Evolutionary conservation across 495 filamentous ascomycete species (phyloP).

Genomic region (Neurospora sp.): DNA sequence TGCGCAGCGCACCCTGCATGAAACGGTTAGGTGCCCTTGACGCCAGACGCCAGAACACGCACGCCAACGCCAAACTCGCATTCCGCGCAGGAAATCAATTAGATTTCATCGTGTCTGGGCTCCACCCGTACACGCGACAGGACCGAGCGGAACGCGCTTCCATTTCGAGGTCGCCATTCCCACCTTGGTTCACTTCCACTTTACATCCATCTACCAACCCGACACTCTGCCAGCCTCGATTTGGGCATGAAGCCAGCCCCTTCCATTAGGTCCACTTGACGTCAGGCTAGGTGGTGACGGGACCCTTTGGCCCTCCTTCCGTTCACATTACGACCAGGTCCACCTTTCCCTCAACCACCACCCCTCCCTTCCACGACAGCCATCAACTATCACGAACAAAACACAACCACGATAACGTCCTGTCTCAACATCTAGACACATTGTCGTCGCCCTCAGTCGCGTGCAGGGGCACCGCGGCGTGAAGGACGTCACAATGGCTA

Average conservation of each 20-base stretch:
- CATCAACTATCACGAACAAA: neutral
- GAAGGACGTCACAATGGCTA: slow-evolving; percentile 14
- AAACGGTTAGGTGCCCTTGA: neutral
- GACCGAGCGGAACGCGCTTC: neutral
- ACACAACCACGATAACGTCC: neutral
- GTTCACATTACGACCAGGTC: neutral
- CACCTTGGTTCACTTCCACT: neutral
- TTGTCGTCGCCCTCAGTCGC: slow-evolving; percentile 7
- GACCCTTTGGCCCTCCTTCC: slow-evolving; percentile 1
- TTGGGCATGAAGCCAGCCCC: slow-evolving; percentile 23
- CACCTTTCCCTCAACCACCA: slow-evolving; percentile 1
- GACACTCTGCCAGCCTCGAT: slow-evolving; percentile 13
- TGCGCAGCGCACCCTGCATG: neutral
- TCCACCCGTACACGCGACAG: neutral
- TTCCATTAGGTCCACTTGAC: slow-evolving; percentile 15
- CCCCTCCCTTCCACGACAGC: neutral
- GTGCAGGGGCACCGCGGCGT: slow-evolving; percentile 4
- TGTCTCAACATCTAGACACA: neutral
- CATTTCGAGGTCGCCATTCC: neutral
- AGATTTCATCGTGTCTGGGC: neutral
- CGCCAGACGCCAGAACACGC: neutral
- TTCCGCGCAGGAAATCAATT: neutral
- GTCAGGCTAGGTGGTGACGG: slow-evolving; percentile 4
- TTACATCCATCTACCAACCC: neutral
- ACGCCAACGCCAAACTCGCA: neutral